A percentile compares a stretch with the other conserved stretches of the same genome.
phyloP scores from a whole-genome alignment of 2,329 filamentous ascomycete genomes.

The Aureobasidium sp. region DNA sequence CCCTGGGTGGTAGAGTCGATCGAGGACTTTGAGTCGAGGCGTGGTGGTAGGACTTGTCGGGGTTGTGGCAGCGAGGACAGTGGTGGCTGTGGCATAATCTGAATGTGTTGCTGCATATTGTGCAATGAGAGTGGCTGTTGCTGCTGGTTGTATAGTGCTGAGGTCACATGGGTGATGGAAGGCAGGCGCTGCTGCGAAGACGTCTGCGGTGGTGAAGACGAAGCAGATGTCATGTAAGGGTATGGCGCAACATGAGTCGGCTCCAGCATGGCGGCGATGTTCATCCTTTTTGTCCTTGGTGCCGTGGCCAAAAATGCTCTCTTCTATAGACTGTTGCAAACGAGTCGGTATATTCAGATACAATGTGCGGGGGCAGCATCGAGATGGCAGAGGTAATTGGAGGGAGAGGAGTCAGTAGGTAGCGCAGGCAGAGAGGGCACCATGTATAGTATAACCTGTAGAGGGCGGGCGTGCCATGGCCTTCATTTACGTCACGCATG shows the following conservation, averaged over 20 bases:
- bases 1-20: neutral
- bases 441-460: too few relatives aligned
- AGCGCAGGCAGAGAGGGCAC: too few relatives aligned
- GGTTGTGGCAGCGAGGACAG: neutral
- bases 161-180: neutral
- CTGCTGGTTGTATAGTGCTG: neutral
- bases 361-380: too few relatives aligned
- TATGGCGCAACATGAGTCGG: neutral
- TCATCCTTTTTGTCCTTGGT: neutral
- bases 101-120: neutral
- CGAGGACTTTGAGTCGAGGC: neutral
- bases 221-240: neutral
- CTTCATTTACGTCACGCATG: too few relatives aligned
- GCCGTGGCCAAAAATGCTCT: too few relatives aligned
- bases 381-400: too few relatives aligned
- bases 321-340: too few relatives aligned
- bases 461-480: too few relatives aligned
- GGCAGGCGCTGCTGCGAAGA: neutral
- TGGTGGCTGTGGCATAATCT: neutral
- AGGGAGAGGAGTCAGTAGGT: too few relatives aligned
- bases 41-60: neutral
- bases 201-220: neutral
- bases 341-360: too few relatives aligned
- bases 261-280: slow-evolving; percentile 1
- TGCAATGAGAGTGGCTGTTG: neutral